These are phyloP conservation scores for Cyberlindnera americana DNA, from an alignment of 805 yeast genomes.

Conservation along the genomic window DNA sequence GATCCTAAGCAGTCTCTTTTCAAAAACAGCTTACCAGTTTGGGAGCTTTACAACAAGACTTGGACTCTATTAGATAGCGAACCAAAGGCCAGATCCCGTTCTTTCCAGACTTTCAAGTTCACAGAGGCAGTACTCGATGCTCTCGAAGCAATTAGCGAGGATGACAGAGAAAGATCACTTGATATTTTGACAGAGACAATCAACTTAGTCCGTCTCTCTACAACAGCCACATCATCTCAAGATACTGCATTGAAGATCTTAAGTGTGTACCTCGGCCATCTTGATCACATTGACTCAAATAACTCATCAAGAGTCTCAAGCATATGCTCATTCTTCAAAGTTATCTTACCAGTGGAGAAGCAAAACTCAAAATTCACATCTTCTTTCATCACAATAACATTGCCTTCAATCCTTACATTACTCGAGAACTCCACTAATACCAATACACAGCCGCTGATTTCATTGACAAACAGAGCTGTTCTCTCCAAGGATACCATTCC, in stretches of 20 bases:
- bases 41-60: slow-evolving; percentile 46
- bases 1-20: slow-evolving; percentile 42
- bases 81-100: slow-evolving; percentile 35
- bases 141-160: slow-evolving; percentile 15
- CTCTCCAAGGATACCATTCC: slow-evolving; percentile 26
- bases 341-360: slow-evolving; percentile 15
- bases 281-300: neutral
- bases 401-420: slow-evolving; percentile 16
- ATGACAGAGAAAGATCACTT: neutral
- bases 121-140: slow-evolving; percentile 34
- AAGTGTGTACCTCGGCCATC: slow-evolving; percentile 16
- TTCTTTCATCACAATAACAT: slow-evolving; percentile 19
- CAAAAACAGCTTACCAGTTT: slow-evolving; percentile 40
- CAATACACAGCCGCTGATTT: slow-evolving; percentile 6
- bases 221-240: slow-evolving; percentile 9
- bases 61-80: slow-evolving; percentile 34
- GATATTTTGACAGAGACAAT: slow-evolving; percentile 11
- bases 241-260: slow-evolving; percentile 18
- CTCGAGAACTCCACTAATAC: neutral
- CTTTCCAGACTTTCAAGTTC: slow-evolving; percentile 40
- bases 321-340: slow-evolving; percentile 17
- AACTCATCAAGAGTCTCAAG: slow-evolving; percentile 1
- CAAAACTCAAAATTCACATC: slow-evolving; percentile 17
- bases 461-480: slow-evolving; percentile 27
- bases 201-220: slow-evolving; percentile 17